A percentile compares a stretch with the other conserved stretches of the same genome.
phyloP scores from a whole-genome alignment of 768 basidiomycete species.

The Collybia sp. region DNA sequence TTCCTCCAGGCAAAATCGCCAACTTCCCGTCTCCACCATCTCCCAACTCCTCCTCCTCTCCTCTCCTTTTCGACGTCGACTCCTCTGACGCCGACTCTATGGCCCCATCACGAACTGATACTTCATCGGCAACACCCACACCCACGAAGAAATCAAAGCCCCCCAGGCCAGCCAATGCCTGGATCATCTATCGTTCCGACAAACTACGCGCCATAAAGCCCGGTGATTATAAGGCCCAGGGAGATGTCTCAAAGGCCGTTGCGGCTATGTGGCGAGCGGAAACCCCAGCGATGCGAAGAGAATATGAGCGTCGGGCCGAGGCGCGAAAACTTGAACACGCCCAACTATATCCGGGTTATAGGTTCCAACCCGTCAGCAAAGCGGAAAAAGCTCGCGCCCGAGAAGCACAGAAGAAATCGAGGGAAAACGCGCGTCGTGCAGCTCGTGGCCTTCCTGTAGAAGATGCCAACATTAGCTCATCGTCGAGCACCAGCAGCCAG shows the following conservation, averaged over 20 bases:
- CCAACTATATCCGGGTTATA: constrained; percentile 48
- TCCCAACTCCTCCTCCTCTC: neutral
- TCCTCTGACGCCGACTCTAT: neutral
- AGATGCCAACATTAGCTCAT: constrained; percentile 12
- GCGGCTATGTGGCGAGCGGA: constrained; percentile 62
- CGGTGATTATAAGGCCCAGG: constrained; percentile 43
- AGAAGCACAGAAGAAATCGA: constrained; percentile 34
- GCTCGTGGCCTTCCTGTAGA: constrained; percentile 2
- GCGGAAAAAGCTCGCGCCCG: constrained; percentile 40
- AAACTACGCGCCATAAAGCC: constrained; percentile 41
- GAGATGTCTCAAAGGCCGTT: constrained; percentile 60
- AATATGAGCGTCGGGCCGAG: constrained; percentile 53
- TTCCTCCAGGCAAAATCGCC: constrained; percentile 9
- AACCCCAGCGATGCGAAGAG: constrained; percentile 34
- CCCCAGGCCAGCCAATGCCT: constrained; percentile 76
- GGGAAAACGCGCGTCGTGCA: constrained; percentile 24
- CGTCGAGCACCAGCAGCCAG: constrained; percentile 8
- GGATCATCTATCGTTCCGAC: constrained; percentile 76
- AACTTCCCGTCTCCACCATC: constrained; percentile 1
- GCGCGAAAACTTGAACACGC: constrained; percentile 48
- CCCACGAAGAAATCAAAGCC: constrained; percentile 20
- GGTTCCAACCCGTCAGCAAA: constrained; percentile 52
- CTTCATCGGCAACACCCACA: constrained; percentile 9
- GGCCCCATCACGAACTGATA: constrained; percentile 1
- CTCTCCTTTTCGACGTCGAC: neutral